Evolutionary conservation across 2,329 filamentous ascomycete species (phyloP), one percentile per base, ranked within the genome.

Genomic region (Penicillium aurantiogriseum): DNA sequence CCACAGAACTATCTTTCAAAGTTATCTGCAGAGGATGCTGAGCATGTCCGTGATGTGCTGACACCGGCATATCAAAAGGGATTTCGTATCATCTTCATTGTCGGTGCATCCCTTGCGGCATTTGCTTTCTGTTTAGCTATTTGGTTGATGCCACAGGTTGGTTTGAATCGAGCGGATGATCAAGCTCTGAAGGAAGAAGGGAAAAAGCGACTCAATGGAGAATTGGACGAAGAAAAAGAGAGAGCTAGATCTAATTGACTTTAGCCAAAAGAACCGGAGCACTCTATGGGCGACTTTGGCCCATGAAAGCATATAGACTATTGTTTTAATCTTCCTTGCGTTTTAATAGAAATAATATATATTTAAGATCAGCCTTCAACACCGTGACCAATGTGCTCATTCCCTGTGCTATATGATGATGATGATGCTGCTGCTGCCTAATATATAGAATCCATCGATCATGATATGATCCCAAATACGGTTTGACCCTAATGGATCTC

Each of bases 31-130:
- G 60, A 55, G 3, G 64, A 71, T 49, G 67, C 66, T 7, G 63
- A 62, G 13, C 61, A 62, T 29, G 66, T 69, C 6, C 72, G 68
- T 42, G 58, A 60, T 25, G 56, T 72, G 3, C 52, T 76, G 11
- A 66, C 74, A 21, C 63, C 70, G 1, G 74, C 73, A 0, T 79
- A 79, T 55, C 65, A 68, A 33, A 63, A 66, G 10, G 76, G 73
- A 0, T 78, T 79, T 58, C 67, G 70, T 11, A 72, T 74, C 29
- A 72, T 79, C 5, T 79, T 79, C 56, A 58, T 76, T 4, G 66
- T 77, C 11, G 71, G 71, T 3, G 74, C 76, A 0, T 63, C 65
- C 3, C 59, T 79, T 31, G 70, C 76, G 2, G 69, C 69, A 0
- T 23, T 74, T 2, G 73, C 75, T 0, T 73, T 74, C 35, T 50